Evolutionary conservation across 2,329 filamentous ascomycete genomes (phyloP), one percentile per base, ranked within the genome.

Genomic region (Polytolypa hystricis): DNA sequence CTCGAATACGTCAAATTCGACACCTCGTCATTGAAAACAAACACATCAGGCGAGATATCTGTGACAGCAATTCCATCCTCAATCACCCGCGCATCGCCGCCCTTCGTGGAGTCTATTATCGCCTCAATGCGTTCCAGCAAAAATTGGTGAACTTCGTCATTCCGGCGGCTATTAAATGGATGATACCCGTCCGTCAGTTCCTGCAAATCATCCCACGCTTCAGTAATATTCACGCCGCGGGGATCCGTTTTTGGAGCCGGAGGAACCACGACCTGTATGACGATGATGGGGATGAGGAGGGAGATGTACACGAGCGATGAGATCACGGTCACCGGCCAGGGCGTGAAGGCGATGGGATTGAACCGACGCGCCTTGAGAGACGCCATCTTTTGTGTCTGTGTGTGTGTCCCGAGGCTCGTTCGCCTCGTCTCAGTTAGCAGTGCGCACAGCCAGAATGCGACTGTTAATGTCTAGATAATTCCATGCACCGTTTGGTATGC

Each of bases 201-300:
- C 42, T 85, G 76, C 20, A 98, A 68, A 54, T 96, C 87, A 9
- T 69, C 61, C 87, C 87, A 96, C 25, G 89, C 85, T 60, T 93
- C 78, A 2, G 79, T 81, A 36, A 96, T 63, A 51, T 94, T 84
- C 51, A 93, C 64, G 12, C 85, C 86, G 6, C 65, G 53, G 25
- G 73, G 71, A 4, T 62, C 51, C 26, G 70, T 65, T 25, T 67
- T 60, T 0, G 83, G 80, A 33, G 77, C 70, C 14, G 71, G 54
- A 4, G 89, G 83, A 6, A 93, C 80, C 18, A 74, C 74, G 59
- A 84, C 79, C 54, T 93, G 83, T 43, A 86, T 69, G 48, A 80
- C 67, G 39, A 91, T 64, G 36, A 87, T 68, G 40, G 77, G 78
- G 28, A 84, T 73, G 51, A 85, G 64, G 32, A 96, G 63, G 38